A percentile compares a stretch with the other conserved stretches of the same genome.
phyloP scores from a whole-genome alignment of 2,329 filamentous ascomycete species.

The Nigrospora oryzae region DNA sequence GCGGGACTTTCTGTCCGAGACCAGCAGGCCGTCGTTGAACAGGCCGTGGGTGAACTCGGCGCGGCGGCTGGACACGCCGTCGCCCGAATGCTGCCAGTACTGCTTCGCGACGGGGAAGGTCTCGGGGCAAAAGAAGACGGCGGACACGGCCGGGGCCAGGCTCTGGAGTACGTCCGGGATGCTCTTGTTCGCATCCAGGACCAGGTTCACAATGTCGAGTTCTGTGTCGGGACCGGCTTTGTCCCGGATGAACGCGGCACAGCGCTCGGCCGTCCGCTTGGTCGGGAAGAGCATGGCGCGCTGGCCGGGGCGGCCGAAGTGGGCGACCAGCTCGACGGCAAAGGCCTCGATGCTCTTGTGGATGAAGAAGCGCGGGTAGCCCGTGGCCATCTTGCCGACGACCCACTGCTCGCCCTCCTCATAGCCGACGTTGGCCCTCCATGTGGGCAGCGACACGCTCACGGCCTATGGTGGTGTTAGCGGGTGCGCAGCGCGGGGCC shows the following conservation, averaged over 20 bases:
- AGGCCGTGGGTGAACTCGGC: slow-evolving; percentile 81
- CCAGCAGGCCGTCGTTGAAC: slow-evolving; percentile 58
- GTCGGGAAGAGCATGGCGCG: slow-evolving; percentile 81
- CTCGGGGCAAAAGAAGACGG: slow-evolving; percentile 62
- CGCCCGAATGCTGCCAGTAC: slow-evolving; percentile 95
- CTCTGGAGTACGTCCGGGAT: slow-evolving; percentile 41
- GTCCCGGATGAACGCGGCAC: slow-evolving; percentile 61
- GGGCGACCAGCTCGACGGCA: slow-evolving; percentile 56
- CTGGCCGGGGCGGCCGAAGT: slow-evolving; percentile 52
- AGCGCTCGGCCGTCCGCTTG: slow-evolving; percentile 58
- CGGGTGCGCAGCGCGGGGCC: neutral
- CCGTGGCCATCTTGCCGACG: slow-evolving; percentile 74
- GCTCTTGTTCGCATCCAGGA: slow-evolving; percentile 48
- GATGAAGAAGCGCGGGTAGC: slow-evolving; percentile 92
- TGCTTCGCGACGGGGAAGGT: slow-evolving; percentile 72
- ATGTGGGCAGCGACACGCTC: slow-evolving; percentile 91
- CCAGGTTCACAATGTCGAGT: slow-evolving; percentile 52
- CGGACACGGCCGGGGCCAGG: slow-evolving; percentile 53
- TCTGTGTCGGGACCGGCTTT: slow-evolving; percentile 44
- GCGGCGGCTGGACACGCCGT: slow-evolving; percentile 82
- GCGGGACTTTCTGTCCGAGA: slow-evolving; percentile 17
- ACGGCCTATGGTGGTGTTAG: slow-evolving; percentile 56
- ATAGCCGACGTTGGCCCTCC: slow-evolving; percentile 84
- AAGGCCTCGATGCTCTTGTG: slow-evolving; percentile 75
- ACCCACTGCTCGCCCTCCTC: slow-evolving; percentile 90